A percentile compares a stretch with the other conserved stretches of the same genome.
Conservation (phyloP, 1,284 basidiomycete genomes). For the Apiotrichum porosum region DNA sequence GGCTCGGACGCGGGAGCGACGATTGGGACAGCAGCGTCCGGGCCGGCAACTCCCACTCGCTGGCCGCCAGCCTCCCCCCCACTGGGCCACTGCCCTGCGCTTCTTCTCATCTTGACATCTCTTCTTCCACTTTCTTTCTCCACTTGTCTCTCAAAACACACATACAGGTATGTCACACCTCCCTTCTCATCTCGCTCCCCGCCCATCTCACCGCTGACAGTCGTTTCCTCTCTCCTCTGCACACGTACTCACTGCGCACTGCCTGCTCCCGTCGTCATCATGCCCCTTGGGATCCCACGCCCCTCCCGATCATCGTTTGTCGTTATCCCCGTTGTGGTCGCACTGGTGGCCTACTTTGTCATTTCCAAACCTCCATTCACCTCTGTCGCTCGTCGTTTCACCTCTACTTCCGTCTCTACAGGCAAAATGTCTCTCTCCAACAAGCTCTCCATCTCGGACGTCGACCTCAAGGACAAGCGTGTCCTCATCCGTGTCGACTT, state of each 20-base stretch:
- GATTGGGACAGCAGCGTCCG: too few relatives aligned
- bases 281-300: neutral
- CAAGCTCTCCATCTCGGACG: constrained; percentile 88
- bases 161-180: too few relatives aligned
- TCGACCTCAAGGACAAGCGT: constrained; percentile 74
- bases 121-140: too few relatives aligned
- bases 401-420: neutral
- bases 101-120: too few relatives aligned
- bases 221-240: neutral
- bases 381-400: neutral
- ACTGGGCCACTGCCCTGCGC: too few relatives aligned
- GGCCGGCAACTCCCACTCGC: too few relatives aligned
- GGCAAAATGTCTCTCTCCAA: constrained; percentile 86
- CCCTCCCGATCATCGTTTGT: neutral
- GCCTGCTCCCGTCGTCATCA: too few relatives aligned
- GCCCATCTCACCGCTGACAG: neutral
- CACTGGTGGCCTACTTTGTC: constrained; percentile 4
- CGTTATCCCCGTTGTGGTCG: constrained; percentile 5
- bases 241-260: neutral
- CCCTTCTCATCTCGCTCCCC: neutral
- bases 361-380: constrained; percentile 1
- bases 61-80: too few relatives aligned
- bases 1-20: too few relatives aligned
- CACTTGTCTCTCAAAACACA: too few relatives aligned
- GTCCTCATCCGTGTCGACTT: constrained; percentile 98